phyloP scores from a whole-genome alignment of 2,329 filamentous ascomycete genomes.

The Zarea fungicola region DNA sequence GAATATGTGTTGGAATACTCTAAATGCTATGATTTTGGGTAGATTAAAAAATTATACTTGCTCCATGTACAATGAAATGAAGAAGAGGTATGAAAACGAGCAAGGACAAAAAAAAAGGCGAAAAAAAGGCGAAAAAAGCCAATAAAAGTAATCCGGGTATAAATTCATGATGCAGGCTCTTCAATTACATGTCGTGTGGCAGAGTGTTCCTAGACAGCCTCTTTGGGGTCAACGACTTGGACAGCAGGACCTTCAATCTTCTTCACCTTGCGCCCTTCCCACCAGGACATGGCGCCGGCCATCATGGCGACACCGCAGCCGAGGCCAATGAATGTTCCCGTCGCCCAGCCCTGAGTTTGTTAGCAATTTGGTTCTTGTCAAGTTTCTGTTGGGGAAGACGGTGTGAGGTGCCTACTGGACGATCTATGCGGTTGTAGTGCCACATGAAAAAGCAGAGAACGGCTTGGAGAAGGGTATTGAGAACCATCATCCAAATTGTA shows the following conservation, averaged over 20 bases:
- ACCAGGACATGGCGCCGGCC: slow-evolving; percentile 22
- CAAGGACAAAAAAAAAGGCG: too few species aligned
- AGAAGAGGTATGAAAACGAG: too few species aligned
- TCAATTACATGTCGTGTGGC: too few species aligned
- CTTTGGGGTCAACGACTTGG: slow-evolving; percentile 11
- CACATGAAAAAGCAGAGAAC: slow-evolving; percentile 23
- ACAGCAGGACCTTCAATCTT: slow-evolving; percentile 22
- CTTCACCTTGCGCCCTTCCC: slow-evolving; percentile 23
- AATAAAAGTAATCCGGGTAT: too few species aligned
- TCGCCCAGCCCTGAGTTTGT: slow-evolving; percentile 16
- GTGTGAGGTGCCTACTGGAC: slow-evolving; percentile 14
- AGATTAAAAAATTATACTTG: too few species aligned
- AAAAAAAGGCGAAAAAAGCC: too few species aligned
- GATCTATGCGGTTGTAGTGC: slow-evolving; percentile 21
- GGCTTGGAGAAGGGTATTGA: slow-evolving; percentile 20
- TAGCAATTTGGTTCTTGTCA: background rate
- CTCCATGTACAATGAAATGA: too few species aligned
- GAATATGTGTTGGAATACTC: too few species aligned
- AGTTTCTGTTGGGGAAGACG: background rate
- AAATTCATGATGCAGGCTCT: too few species aligned
- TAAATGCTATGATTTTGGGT: too few species aligned
- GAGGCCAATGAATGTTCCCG: slow-evolving; percentile 21
- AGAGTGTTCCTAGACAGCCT: background rate
- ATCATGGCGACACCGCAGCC: slow-evolving; percentile 22
- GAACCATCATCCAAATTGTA: slow-evolving; percentile 23